Conservation (phyloP, 1,284 basidiomycete genomes). For the Irpex sp. region DNA sequence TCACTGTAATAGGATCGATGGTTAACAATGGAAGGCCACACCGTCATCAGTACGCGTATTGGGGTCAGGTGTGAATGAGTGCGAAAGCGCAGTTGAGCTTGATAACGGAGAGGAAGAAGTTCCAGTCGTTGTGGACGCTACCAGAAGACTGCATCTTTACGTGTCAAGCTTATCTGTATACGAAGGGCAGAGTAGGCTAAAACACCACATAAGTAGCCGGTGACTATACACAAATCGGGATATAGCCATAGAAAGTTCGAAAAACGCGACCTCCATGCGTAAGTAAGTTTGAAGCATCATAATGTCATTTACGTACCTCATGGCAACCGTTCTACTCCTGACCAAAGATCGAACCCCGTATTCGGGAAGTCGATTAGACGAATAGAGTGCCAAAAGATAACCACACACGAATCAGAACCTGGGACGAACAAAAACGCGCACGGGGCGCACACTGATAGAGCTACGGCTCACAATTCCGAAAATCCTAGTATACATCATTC, state of each 20-base stretch:
- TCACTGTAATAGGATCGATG: background rate
- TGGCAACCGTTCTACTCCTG: background rate
- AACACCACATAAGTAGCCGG: background rate
- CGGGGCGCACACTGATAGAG: no score
- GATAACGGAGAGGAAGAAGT: background rate
- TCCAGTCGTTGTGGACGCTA: background rate
- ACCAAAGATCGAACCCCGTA: background rate
- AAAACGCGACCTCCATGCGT: background rate
- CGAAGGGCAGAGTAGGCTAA: background rate
- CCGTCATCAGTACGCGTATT: background rate
- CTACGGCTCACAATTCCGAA: background rate
- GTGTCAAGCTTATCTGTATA: background rate
- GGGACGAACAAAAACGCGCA: background rate
- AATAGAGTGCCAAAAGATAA: background rate
- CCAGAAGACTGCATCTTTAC: background rate
- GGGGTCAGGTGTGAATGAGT: background rate
- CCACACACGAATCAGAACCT: background rate
- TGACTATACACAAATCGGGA: background rate
- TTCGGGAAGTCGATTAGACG: background rate
- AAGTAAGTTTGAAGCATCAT: background rate
- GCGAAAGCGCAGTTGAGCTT: background rate
- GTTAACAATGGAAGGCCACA: background rate
- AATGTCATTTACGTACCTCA: background rate
- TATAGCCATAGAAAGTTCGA: background rate
- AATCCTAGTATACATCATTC: slow-evolving; percentile 2